These are phyloP conservation scores for Sugiyamaella paludigena DNA, from an alignment of 1,139 yeast species.

Conservation along the genomic window DNA sequence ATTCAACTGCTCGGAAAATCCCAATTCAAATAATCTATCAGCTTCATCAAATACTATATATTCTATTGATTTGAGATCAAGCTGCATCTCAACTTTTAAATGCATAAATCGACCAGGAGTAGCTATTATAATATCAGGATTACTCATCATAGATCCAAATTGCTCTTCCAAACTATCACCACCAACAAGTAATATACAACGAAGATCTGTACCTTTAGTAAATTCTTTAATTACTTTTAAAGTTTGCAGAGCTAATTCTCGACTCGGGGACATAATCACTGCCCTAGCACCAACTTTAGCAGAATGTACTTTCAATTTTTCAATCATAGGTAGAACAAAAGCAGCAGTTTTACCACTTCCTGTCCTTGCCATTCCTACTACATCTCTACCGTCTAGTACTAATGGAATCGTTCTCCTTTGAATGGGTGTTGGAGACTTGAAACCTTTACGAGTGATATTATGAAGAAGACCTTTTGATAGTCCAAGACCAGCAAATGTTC, in stretches of 20 bases:
- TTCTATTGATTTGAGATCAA: constrained; percentile 78
- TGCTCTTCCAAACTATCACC: constrained; percentile 98
- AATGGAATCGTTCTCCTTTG: constrained; percentile 94
- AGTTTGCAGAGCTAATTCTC: constrained; percentile 94
- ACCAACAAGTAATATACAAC: constrained; percentile 82
- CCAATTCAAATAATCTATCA: constrained; percentile 95
- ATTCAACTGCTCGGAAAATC: constrained; percentile 90
- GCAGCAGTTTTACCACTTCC: constrained; percentile 99
- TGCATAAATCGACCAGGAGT: constrained; percentile 98
- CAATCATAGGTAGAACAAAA: constrained; percentile 88
- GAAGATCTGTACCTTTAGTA: constrained; percentile 75
- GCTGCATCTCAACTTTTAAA: constrained; percentile 90
- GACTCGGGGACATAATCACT: constrained; percentile 81
- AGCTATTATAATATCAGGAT: constrained; percentile 93
- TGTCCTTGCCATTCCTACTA: constrained; percentile 99
- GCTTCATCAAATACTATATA: constrained; percentile 97
- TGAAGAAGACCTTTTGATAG: constrained; percentile 66
- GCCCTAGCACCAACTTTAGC: constrained; percentile 91
- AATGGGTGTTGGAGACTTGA: constrained; percentile 94
- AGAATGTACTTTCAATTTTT: constrained; percentile 74
- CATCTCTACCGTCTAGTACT: constrained; percentile 83
- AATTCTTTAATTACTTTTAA: constrained; percentile 86
- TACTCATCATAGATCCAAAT: constrained; percentile 85
- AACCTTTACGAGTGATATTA: constrained; percentile 82
- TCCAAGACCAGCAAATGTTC: constrained; percentile 89